Conservation (phyloP, 768 basidiomycete genomes). For the Russula dissimulans region DNA sequence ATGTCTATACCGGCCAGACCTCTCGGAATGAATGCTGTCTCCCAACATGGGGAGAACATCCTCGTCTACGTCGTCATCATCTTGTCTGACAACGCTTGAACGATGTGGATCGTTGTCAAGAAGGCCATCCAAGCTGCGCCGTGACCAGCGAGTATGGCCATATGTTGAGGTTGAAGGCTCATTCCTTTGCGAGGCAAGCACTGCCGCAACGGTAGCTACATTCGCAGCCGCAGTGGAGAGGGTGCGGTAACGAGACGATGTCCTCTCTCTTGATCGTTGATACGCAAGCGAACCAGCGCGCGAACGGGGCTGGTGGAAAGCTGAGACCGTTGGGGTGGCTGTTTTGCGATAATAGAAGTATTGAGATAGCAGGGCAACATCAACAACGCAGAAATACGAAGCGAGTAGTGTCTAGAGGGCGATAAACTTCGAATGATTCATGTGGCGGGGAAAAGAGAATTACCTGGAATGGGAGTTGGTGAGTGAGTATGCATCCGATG, state of each 20-base stretch:
- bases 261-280: slow-evolving; percentile 43
- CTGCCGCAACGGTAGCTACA: slow-evolving; percentile 56
- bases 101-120: slow-evolving; percentile 20
- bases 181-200: slow-evolving; percentile 57
- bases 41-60: slow-evolving; percentile 47
- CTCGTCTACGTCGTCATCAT: slow-evolving; percentile 41
- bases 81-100: slow-evolving; percentile 23
- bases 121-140: slow-evolving; percentile 23
- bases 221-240: slow-evolving; percentile 62
- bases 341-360: slow-evolving; percentile 63
- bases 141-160: slow-evolving; percentile 26
- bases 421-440: slow-evolving; percentile 5
- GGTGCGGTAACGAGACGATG: slow-evolving; percentile 55
- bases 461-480: slow-evolving; percentile 93
- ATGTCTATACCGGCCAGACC: slow-evolving; percentile 37
- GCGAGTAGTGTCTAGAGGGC: slow-evolving; percentile 73
- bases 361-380: slow-evolving; percentile 65
- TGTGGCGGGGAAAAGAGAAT: slow-evolving; percentile 11
- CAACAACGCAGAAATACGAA: slow-evolving; percentile 80
- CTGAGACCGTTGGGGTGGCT: slow-evolving; percentile 28
- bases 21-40: slow-evolving; percentile 74
- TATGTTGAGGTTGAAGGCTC: slow-evolving; percentile 21
- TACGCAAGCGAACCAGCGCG: slow-evolving; percentile 34
- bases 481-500: slow-evolving; percentile 82
- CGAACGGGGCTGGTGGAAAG: slow-evolving; percentile 32